A percentile compares a stretch with the other conserved stretches of the same genome.
These are phyloP conservation scores for Nicotiana otophora DNA, from an alignment of 257 asterid species.

Conservation along the genomic window DNA sequence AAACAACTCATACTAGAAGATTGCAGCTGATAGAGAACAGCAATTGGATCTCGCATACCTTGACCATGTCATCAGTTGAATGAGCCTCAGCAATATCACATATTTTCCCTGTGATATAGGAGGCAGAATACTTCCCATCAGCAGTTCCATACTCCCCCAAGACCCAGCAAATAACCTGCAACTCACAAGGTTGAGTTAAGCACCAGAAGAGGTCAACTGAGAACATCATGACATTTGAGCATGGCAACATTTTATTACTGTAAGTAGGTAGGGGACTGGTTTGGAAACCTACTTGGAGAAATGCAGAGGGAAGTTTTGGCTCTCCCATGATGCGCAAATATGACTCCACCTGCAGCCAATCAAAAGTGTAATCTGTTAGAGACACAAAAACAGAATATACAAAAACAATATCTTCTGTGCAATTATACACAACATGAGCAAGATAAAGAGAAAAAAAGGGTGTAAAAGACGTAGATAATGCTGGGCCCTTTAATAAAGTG, in stretches of 20 bases:
- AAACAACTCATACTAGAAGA: neutral
- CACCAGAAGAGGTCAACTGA: neutral
- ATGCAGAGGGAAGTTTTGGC: conserved; percentile 91
- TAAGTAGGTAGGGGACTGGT: neutral
- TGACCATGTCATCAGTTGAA: conserved; percentile 82
- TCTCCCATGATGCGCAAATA: conserved; percentile 82
- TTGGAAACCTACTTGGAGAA: conserved; percentile 67
- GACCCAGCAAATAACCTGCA: conserved; percentile 97
- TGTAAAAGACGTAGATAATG: neutral
- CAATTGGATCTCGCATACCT: conserved; percentile 35
- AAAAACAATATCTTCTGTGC: neutral
- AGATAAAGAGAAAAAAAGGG: neutral
- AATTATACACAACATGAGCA: neutral
- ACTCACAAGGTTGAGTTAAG: neutral
- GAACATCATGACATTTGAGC: neutral
- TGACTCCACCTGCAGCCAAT: conserved; percentile 81
- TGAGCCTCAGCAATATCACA: conserved; percentile 94
- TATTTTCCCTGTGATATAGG: conserved; percentile 86
- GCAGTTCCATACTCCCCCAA: conserved; percentile 97
- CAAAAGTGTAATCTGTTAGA: conserved; percentile 4
- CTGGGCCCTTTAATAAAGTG: neutral
- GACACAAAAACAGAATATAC: neutral
- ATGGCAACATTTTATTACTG: neutral
- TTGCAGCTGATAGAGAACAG: neutral
- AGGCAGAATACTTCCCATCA: conserved; percentile 85